phyloP scores from a whole-genome alignment of 176 grass and related monocot species.

The Paspalum vaginatum region DNA sequence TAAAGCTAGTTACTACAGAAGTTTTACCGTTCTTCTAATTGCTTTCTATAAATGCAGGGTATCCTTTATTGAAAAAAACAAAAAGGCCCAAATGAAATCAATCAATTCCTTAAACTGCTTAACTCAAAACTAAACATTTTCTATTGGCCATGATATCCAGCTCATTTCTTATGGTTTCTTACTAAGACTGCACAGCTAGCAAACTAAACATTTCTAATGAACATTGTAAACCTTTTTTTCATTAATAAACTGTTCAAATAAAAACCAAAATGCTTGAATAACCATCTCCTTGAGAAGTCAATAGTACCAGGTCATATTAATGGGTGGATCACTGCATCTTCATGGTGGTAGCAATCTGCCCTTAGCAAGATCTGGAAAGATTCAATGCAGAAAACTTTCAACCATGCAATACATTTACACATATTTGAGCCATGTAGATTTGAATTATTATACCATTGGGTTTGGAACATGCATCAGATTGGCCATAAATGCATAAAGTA shows the following conservation, averaged over 20 bases:
- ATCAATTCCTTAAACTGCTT: neutral
- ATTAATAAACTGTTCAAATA: neutral
- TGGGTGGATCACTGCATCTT: slow-evolving; percentile 4
- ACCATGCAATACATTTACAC: slow-evolving; percentile 1
- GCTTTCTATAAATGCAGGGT: neutral
- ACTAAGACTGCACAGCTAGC: slow-evolving; percentile 1
- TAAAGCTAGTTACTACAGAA: neutral
- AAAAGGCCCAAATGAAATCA: neutral
- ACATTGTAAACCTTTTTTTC: neutral
- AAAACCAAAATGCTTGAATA: neutral
- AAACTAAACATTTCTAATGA: neutral
- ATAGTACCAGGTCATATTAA: neutral
- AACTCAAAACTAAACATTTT: neutral
- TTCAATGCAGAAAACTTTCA: neutral
- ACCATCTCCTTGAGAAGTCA: neutral
- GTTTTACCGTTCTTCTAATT: neutral
- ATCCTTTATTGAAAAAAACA: neutral
- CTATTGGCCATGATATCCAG: neutral
- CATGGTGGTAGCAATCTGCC: slow-evolving; percentile 1
- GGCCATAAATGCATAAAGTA: neutral
- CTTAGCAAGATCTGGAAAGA: slow-evolving; percentile 25
- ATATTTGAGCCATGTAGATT: neutral
- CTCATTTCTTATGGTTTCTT: neutral
- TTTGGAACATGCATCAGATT: slow-evolving; percentile 6
- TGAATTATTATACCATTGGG: neutral